Evolutionary conservation across 2,329 filamentous ascomycete genomes (phyloP).

Genomic region (Fusarium setosum): DNA sequence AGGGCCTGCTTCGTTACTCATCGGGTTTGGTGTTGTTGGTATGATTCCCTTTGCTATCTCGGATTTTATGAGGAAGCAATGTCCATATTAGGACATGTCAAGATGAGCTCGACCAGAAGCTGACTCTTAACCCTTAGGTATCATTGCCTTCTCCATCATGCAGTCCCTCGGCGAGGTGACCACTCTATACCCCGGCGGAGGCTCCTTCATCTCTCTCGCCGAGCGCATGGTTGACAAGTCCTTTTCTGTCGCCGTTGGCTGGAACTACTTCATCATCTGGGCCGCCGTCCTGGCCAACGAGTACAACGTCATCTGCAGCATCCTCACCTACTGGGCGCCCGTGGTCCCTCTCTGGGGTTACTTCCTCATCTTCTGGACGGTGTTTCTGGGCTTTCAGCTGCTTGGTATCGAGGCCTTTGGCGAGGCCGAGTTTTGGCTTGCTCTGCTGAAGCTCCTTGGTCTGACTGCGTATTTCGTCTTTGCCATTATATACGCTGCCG

Average conservation of each 20-base stretch:
- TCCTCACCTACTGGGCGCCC: conserved; percentile 74
- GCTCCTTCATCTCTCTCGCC: conserved; percentile 77
- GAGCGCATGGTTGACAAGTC: conserved; percentile 79
- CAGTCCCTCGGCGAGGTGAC: conserved; percentile 81
- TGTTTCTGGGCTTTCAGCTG: conserved; percentile 76
- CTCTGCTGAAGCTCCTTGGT: conserved; percentile 76
- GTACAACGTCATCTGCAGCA: conserved; percentile 76
- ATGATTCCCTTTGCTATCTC: conserved; percentile 1
- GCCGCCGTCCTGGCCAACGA: conserved; percentile 74
- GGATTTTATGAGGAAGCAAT: neutral
- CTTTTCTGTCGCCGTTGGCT: conserved; percentile 75
- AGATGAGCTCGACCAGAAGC: neutral
- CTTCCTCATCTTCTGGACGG: conserved; percentile 80
- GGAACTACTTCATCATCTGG: conserved; percentile 80
- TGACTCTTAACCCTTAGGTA: conserved; percentile 46
- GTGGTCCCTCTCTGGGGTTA: conserved; percentile 72
- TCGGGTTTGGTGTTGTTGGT: conserved; percentile 78
- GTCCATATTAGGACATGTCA: neutral
- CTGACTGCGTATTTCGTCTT: conserved; percentile 80
- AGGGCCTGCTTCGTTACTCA: conserved; percentile 77
- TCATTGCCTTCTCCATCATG: conserved; percentile 76
- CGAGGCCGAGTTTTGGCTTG: conserved; percentile 84
- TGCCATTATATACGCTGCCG: conserved; percentile 76
- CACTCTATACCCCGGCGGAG: conserved; percentile 77
- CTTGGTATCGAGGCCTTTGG: conserved; percentile 80